Evolutionary conservation across 192 early-diverging fungal species (phyloP), one percentile per base, ranked within the genome.

Genomic region (Dissophora globulifera): DNA sequence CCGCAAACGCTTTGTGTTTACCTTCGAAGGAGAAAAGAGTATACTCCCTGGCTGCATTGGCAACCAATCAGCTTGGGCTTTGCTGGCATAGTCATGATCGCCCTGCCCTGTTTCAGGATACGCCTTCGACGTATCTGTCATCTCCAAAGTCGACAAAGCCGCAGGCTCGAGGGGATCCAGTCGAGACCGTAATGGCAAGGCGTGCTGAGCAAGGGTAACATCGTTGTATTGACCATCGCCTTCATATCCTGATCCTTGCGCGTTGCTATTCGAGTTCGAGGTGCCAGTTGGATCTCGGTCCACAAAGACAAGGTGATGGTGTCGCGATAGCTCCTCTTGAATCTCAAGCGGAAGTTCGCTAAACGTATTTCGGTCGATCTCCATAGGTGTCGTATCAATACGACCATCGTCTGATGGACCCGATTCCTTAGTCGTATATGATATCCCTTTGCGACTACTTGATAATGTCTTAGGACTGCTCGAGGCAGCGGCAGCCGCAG

Each of bases 181-280:
- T 27, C 83, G 84, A 9, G 84, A 83, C 84, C 84, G 82, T 0
- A 82, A 69, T 1, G 76, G 75, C 19, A 86, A 19, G 0, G 62
- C 27, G 20, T 32, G 26, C 25, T n/a, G 1, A 22, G 23, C n/a
- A 7, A 31, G 17, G 29, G 10, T 25, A 6, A 32, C 38, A 40
- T 40, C 13, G 13, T 40, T 40, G 8, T 40, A 26, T 27, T 38
- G 17, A 1, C 20, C n/a, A 17, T 23, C 16, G 20, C 17, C 20
- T 1, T 16, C 27, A 47, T 17, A 4, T 33, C n/a, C n/a, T n/a
- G n/a, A n/a, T n/a, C 10, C 22, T n/a, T 45, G 11, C 19, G 10
- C 27, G 35, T 13, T 38, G 35, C 7, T 45, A n/a, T 45, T 45
- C 6, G 43, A 45, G 12, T n/a, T n/a, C 17, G 43, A 45, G 17